These are phyloP conservation scores for Dryadomyces sulphureus DNA, from an alignment of 2,329 filamentous ascomycete genomes.

Conservation along the genomic window DNA sequence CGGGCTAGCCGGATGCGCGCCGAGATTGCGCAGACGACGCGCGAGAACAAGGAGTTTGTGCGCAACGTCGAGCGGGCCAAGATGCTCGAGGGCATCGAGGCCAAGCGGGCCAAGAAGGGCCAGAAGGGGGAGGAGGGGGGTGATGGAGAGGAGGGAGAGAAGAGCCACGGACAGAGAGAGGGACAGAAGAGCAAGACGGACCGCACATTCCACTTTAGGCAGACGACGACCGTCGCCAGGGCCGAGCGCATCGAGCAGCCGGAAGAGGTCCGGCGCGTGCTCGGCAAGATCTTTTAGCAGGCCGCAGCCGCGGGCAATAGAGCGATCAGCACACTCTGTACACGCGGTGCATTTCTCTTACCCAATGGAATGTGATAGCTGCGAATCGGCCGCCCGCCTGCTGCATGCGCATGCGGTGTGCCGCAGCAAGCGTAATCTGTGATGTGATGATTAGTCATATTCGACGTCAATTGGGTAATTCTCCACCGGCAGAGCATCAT, in stretches of 20 bases:
- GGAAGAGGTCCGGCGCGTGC: constrained; percentile 41
- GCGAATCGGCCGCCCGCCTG: too few species aligned
- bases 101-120: constrained; percentile 28
- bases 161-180: neutral
- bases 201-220: constrained; percentile 55
- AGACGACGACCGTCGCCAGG: constrained; percentile 44
- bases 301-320: too few species aligned
- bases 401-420: too few species aligned
- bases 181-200: constrained; percentile 11
- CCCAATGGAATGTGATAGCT: too few species aligned
- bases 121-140: neutral
- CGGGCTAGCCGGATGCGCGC: constrained; percentile 59
- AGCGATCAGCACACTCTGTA: too few species aligned
- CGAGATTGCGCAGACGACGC: constrained; percentile 60
- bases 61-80: constrained; percentile 67
- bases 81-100: constrained; percentile 61
- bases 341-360: too few species aligned
- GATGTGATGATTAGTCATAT: too few species aligned
- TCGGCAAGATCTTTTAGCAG: constrained; percentile 54
- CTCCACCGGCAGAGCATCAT: too few species aligned
- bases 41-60: constrained; percentile 71
- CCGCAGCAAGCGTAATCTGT: too few species aligned
- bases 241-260: constrained; percentile 29
- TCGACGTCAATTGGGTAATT: too few species aligned
- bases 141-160: neutral